These are phyloP conservation scores for Nigrograna mackinnonii DNA, from an alignment of 2,329 filamentous ascomycete genomes.

Conservation along the genomic window DNA sequence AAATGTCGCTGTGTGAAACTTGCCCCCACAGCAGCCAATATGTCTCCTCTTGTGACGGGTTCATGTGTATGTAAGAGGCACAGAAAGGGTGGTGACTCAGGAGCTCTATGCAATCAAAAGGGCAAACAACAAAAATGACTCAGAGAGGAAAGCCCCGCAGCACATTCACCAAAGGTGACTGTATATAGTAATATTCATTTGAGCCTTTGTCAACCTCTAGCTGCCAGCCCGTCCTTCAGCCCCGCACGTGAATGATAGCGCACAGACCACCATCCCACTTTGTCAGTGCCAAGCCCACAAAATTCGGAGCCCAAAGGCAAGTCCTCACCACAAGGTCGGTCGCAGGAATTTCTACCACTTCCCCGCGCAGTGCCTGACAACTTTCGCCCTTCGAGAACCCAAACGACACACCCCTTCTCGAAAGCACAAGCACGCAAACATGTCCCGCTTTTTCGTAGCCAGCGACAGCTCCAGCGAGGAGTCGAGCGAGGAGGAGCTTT, in stretches of 20 bases:
- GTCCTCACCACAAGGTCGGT: slow-evolving; percentile 16
- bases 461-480: slow-evolving; percentile 96
- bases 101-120: too few species aligned
- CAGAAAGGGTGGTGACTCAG: too few species aligned
- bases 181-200: too few species aligned
- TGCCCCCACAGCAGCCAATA: too few species aligned
- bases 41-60: too few species aligned
- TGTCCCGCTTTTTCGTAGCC: slow-evolving; percentile 94
- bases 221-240: too few species aligned
- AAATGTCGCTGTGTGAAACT: slow-evolving; percentile 19
- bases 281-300: slow-evolving; percentile 18
- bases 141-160: too few species aligned
- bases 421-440: slow-evolving; percentile 30
- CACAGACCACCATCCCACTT: slow-evolving; percentile 15
- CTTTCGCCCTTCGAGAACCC: not conserved
- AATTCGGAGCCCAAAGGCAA: slow-evolving; percentile 17
- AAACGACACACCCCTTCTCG: slow-evolving; percentile 16
- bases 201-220: too few species aligned
- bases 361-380: not conserved
- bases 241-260: too few species aligned
- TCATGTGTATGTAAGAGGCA: too few species aligned
- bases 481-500: slow-evolving; percentile 93
- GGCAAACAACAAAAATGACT: too few species aligned
- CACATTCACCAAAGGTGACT: too few species aligned
- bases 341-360: not conserved